These are phyloP conservation scores for Didymella pomorum DNA, from an alignment of 2,329 filamentous ascomycete species.

Conservation along the genomic window DNA sequence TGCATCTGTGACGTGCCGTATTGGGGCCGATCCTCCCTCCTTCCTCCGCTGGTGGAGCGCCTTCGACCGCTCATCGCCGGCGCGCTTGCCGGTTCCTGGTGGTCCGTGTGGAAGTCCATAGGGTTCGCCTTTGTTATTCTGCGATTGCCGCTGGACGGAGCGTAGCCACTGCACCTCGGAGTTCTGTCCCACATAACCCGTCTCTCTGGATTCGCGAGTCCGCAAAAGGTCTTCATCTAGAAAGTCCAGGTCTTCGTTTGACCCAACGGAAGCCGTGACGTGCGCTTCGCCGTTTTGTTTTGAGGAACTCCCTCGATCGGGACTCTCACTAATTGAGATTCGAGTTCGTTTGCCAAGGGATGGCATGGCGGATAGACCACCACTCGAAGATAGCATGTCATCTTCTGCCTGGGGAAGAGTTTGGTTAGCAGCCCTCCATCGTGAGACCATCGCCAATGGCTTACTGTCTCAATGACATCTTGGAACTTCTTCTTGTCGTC, in stretches of 20 bases:
- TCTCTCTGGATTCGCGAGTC: conserved; percentile 38
- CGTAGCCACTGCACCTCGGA: conserved; percentile 48
- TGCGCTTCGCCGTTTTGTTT: conserved; percentile 29
- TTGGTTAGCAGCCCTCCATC: neutral
- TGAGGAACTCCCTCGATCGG: neutral
- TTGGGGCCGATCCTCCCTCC: conserved; percentile 15
- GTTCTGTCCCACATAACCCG: conserved; percentile 46
- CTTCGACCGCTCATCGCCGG: conserved; percentile 23
- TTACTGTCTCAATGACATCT: conserved; percentile 30
- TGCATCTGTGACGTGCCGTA: conserved; percentile 33
- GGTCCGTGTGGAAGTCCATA: conserved; percentile 30
- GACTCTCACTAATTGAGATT: neutral
- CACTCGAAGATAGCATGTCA: conserved; percentile 22
- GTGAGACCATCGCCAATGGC: neutral
- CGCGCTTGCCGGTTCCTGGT: conserved; percentile 24
- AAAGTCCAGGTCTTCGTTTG: conserved; percentile 42
- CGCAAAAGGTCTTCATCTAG: conserved; percentile 44
- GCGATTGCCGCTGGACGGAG: conserved; percentile 37
- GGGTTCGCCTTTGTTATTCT: conserved; percentile 17
- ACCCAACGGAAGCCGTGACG: conserved; percentile 35
- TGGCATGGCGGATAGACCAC: neutral
- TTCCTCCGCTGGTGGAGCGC: conserved; percentile 31
- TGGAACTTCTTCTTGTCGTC: conserved; percentile 29
- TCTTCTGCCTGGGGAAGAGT: conserved; percentile 27
- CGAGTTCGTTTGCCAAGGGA: conserved; percentile 31